These are phyloP conservation scores for Aspergillus phoenicis DNA, from an alignment of 2,329 filamentous ascomycete genomes.

Conservation along the genomic window DNA sequence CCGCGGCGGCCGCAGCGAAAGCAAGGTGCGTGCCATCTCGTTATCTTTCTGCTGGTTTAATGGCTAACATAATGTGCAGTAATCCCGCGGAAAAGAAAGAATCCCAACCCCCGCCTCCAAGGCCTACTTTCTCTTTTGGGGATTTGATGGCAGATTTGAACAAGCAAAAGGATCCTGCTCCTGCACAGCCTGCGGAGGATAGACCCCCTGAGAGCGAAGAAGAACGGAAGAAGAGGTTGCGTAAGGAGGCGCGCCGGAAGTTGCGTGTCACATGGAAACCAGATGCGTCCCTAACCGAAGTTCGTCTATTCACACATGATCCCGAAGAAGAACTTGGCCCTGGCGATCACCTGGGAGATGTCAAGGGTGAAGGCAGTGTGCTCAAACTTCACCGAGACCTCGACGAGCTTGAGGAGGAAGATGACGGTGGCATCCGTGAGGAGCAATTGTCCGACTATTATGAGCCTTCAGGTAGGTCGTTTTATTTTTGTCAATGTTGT, in stretches of 20 bases:
- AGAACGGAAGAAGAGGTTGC: slow-evolving; percentile 59
- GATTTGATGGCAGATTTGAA: slow-evolving; percentile 54
- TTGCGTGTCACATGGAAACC: slow-evolving; percentile 64
- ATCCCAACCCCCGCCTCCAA: slow-evolving; percentile 35
- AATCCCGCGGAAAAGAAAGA: slow-evolving; percentile 40
- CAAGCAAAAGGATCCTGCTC: slow-evolving; percentile 59
- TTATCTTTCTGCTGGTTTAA: no score
- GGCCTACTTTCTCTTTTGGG: slow-evolving; percentile 52
- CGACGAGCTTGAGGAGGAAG: slow-evolving; percentile 62
- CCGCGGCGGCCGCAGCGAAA: slow-evolving; percentile 42
- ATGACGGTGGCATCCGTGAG: slow-evolving; percentile 53
- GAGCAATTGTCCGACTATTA: slow-evolving; percentile 41
- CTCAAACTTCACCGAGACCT: slow-evolving; percentile 56
- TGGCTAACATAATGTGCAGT: slow-evolving; percentile 29
- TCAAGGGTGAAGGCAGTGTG: slow-evolving; percentile 58
- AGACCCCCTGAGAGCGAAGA: slow-evolving; percentile 61
- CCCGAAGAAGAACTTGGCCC: slow-evolving; percentile 64
- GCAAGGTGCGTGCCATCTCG: slow-evolving; percentile 31
- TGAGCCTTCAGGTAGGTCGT: slow-evolving; percentile 35
- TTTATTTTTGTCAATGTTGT: neutral
- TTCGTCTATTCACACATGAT: slow-evolving; percentile 63
- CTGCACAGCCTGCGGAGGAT: slow-evolving; percentile 55
- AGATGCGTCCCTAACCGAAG: slow-evolving; percentile 58
- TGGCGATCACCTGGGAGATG: slow-evolving; percentile 60
- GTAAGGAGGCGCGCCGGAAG: slow-evolving; percentile 63